Percentiles rank a stretch among this genome's conserved stretches.
These are phyloP conservation scores for Gossypium aridum DNA, from an alignment of 441 rosid genomes.

Conservation along the genomic window DNA sequence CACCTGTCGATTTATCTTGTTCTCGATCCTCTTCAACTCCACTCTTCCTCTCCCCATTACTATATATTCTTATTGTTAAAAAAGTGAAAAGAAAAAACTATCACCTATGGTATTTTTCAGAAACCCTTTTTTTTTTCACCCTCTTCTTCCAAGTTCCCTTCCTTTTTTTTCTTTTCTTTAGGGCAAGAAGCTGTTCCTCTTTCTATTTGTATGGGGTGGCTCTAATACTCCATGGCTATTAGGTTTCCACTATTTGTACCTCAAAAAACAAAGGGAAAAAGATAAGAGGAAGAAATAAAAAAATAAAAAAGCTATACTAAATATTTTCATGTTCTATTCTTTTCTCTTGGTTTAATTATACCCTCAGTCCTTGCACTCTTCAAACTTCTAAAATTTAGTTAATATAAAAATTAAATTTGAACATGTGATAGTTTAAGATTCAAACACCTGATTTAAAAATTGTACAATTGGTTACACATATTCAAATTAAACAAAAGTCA, in stretches of 20 bases:
- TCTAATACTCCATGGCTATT: not conserved
- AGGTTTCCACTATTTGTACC: not conserved
- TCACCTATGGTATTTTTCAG: not conserved
- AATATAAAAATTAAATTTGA: too few species aligned
- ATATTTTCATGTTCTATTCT: too few species aligned
- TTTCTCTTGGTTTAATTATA: too few species aligned
- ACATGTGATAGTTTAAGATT: too few species aligned
- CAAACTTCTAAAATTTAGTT: too few species aligned
- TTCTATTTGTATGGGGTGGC: not conserved
- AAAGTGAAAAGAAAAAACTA: too few species aligned
- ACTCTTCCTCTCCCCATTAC: constrained; percentile 85
- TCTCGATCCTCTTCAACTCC: constrained; percentile 91
- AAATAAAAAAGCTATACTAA: too few species aligned
- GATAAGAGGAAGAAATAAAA: not conserved
- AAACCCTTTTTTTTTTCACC: not conserved
- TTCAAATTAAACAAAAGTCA: too few species aligned
- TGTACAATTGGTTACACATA: too few species aligned
- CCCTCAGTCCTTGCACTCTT: too few species aligned
- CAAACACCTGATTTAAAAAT: too few species aligned
- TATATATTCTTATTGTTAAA: not conserved
- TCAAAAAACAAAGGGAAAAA: not conserved
- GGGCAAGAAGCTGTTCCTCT: not conserved
- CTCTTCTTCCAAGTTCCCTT: not conserved
- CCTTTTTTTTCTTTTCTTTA: not conserved
- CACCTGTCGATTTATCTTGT: constrained; percentile 82